A percentile compares a stretch with the other conserved stretches of the same genome.
Conservation (phyloP, 2,329 filamentous ascomycete genomes). For the Monilinia fructigena region DNA sequence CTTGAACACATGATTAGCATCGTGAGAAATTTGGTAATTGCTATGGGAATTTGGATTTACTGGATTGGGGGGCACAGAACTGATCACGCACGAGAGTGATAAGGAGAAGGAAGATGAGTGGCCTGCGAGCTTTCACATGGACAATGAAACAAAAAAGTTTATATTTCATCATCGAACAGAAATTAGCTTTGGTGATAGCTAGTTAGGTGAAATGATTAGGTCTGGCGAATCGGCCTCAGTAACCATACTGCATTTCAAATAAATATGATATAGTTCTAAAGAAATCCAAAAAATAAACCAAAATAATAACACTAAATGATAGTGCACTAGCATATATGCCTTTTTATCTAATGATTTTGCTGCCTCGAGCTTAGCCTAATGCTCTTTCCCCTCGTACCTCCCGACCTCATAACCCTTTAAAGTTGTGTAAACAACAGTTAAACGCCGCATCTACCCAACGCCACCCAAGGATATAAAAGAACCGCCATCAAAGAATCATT, state of each 20-base stretch:
- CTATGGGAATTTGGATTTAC: neutral
- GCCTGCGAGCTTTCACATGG: neutral
- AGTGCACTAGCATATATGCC: slow-evolving; percentile 1
- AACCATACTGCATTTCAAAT: neutral
- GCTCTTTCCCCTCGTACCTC: slow-evolving; percentile 1
- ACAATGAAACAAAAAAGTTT: neutral
- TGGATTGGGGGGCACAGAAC: neutral
- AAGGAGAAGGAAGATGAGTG: neutral
- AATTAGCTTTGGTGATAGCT: neutral
- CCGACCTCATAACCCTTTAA: slow-evolving; percentile 10
- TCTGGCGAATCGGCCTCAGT: neutral
- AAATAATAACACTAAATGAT: neutral
- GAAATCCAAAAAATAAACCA: neutral
- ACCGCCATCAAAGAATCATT: slow-evolving; percentile 12
- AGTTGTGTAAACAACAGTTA: slow-evolving; percentile 15
- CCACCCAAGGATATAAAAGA: slow-evolving; percentile 22
- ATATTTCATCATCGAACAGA: neutral
- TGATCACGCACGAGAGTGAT: neutral
- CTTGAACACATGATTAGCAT: neutral
- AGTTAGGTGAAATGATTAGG: neutral
- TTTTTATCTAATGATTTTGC: neutral
- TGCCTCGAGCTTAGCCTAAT: slow-evolving; percentile 2
- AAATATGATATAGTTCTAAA: neutral
- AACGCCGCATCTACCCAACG: slow-evolving; percentile 20
- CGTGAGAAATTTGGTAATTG: neutral